Conservation (phyloP, 2,329 filamentous ascomycete species). For the Fusarium tupiense region DNA sequence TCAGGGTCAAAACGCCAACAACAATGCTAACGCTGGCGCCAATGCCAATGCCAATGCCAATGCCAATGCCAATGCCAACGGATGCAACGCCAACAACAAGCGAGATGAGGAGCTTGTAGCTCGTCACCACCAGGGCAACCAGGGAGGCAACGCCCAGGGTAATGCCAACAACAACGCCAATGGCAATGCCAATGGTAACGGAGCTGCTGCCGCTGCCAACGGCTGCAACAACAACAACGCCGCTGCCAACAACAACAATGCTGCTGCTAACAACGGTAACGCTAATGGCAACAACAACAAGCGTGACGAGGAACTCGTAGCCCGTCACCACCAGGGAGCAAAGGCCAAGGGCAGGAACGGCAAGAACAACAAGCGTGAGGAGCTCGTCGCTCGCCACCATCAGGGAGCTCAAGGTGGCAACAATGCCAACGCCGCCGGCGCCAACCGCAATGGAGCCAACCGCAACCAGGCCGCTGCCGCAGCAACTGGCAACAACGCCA, state of each 20-base stretch:
- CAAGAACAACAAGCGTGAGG: neutral
- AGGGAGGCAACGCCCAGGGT: neutral
- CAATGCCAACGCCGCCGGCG: neutral
- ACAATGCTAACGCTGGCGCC: neutral
- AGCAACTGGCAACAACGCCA: neutral
- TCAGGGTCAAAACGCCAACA: neutral
- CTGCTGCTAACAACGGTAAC: neutral
- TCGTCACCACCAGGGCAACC: constrained; percentile 6
- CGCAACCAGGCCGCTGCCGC: neutral
- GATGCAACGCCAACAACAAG: constrained; percentile 17
- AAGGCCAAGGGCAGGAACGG: neutral
- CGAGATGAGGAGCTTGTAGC: constrained; percentile 6
- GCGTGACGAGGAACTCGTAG: neutral
- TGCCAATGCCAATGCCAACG: neutral
- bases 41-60: neutral
- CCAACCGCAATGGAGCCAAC: neutral
- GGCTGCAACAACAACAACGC: neutral
- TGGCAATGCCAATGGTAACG: neutral
- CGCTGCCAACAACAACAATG: neutral
- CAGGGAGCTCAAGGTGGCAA: neutral
- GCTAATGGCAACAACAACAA: neutral
- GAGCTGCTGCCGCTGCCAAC: neutral
- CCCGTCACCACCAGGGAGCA: constrained; percentile 6
- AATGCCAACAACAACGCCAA: neutral
- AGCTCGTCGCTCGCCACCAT: neutral